Base-by-base conservation (phyloP, 495 filamentous ascomycete genomes). In the Coniosporium apollinis region DNA sequence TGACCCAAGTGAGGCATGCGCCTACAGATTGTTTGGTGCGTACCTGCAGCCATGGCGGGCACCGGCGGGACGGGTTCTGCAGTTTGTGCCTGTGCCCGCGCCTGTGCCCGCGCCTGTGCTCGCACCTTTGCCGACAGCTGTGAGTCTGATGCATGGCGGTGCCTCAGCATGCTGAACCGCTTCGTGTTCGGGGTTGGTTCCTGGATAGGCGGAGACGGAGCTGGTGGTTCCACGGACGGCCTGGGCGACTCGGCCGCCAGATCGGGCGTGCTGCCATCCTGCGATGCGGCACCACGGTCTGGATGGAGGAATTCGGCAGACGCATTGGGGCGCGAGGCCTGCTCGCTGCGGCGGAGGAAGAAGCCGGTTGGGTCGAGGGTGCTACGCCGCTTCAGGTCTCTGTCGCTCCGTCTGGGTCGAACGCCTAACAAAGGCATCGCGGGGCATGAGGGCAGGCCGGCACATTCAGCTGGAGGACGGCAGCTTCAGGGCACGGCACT, bases 121-220 rank as follows among this genome's bases (percentile, higher is more conserved):
- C 76, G 84, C 28, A 80, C 79, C 48, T 76, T 82, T 34, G 65
- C 57, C 7, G 82, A 83, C 34, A 94, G 64, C 50, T 93, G 84
- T 30, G 89, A 81, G 55, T 97, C 89, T 11, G 86, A 94, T 31
- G 82, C 85, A 70, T 94, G 81, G 32, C 87, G 76, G 49, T 92
- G 77, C 52, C 77, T 82, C 58, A 93, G 68, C 59, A 94, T 74
- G 52, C 79, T 89, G 52, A 94, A 94, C 22, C 87, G 76, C 40
- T 76, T 67, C 22, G 51, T 69, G 60, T 45, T 49, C 11, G 44
- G 44, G 11, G 42, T 49, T 28, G 35, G 31, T 19, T 42, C 46
- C 34, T 53, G 47, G 13, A 32, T 13, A 13, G 24, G 24, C 13
- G 24, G 24, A 26, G 24, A 9, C 9, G 9, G 9, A 9, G 24